These are phyloP conservation scores for Fomitopsis betulina DNA, from an alignment of 1,284 basidiomycete genomes.

Conservation along the genomic window DNA sequence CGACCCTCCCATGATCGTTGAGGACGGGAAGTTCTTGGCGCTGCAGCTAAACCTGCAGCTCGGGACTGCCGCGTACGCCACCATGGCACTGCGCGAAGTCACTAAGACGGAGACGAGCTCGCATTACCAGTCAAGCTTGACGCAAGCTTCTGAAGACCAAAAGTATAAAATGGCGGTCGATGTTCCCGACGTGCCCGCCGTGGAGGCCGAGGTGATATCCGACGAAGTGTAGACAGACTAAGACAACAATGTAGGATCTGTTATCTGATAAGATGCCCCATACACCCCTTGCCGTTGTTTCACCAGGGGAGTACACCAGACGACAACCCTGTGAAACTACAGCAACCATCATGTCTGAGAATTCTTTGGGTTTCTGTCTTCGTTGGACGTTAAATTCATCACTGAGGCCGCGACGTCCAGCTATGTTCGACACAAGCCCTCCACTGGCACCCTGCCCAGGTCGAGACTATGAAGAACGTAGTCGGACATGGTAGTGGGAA, in stretches of 20 bases:
- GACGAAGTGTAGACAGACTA: not conserved
- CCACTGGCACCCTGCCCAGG: too few species aligned
- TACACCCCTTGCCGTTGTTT: not conserved
- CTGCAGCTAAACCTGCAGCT: constrained; percentile 78
- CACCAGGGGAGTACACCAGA: too few species aligned
- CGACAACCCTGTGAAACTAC: not conserved
- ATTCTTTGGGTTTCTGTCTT: too few species aligned
- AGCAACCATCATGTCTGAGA: not conserved
- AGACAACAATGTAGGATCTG: not conserved
- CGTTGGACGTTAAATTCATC: not conserved
- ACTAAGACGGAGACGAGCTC: constrained; percentile 91
- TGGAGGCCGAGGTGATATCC: not conserved
- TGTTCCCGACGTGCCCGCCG: constrained; percentile 16
- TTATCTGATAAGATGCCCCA: not conserved
- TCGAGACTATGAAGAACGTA: too few species aligned
- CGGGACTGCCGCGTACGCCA: constrained; percentile 89
- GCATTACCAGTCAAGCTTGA: constrained; percentile 80
- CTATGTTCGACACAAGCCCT: not conserved
- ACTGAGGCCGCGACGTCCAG: not conserved
- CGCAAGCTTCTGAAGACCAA: constrained; percentile 80
- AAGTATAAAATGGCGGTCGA: constrained; percentile 54
- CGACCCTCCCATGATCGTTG: constrained; percentile 60
- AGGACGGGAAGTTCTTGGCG: constrained; percentile 79
- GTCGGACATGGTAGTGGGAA: too few species aligned
- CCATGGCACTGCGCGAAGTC: constrained; percentile 92